phyloP scores from a whole-genome alignment of 169 alveolate species.

The Plasmodium fragile region DNA sequence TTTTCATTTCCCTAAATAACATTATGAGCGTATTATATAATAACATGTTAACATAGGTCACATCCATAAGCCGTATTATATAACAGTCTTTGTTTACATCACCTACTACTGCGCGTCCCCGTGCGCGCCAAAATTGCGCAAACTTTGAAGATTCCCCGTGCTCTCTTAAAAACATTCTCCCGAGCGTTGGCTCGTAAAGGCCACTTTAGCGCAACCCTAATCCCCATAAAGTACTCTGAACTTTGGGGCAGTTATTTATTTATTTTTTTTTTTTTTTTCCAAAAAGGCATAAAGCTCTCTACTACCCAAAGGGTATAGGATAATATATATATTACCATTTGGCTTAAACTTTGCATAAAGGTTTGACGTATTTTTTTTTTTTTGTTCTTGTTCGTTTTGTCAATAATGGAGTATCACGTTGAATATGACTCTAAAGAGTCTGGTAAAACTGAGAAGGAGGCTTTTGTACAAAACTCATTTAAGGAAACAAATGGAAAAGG shows the following conservation, averaged over 20 bases:
- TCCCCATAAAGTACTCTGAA: background rate
- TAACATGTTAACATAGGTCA: too few relatives aligned
- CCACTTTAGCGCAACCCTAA: background rate
- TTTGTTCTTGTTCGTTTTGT: background rate
- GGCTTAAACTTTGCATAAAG: background rate
- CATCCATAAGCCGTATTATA: background rate
- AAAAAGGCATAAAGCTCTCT: too few relatives aligned
- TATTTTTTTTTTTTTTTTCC: too few relatives aligned
- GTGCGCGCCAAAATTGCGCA: background rate
- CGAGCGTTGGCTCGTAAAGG: background rate
- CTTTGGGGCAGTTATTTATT: background rate
- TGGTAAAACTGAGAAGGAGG: conserved; percentile 17
- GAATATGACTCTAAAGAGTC: conserved; percentile 6
- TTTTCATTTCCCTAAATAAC: background rate
- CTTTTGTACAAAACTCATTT: conserved; percentile 18
- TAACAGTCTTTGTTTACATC: background rate
- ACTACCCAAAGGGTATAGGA: background rate
- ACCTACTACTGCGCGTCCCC: background rate
- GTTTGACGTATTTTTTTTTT: background rate
- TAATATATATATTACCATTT: background rate
- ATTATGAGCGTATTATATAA: too few relatives aligned
- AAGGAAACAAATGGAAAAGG: background rate
- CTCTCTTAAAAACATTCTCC: background rate
- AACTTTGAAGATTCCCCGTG: background rate
- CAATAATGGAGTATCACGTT: conserved; percentile 45